These are phyloP conservation scores for Inga oerstediana DNA, from an alignment of 306 rosid genomes.

Conservation along the genomic window DNA sequence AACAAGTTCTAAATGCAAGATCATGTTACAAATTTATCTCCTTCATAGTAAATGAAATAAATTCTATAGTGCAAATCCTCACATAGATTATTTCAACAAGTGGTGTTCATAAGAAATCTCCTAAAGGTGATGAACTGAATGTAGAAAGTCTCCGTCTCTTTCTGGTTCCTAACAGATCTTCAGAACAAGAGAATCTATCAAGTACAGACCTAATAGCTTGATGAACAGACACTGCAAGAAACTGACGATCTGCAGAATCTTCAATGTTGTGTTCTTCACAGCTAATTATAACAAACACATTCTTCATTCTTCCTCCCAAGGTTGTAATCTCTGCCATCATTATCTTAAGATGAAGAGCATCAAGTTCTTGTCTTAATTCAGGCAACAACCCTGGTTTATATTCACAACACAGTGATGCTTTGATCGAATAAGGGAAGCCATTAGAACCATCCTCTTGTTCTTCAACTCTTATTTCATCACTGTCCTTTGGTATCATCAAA, in stretches of 20 bases:
- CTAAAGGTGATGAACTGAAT: conserved; percentile 51
- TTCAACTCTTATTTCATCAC: conserved; percentile 72
- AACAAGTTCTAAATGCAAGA: neutral
- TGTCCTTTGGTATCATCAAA: conserved; percentile 60
- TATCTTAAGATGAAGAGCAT: conserved; percentile 60
- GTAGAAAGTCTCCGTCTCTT: conserved; percentile 56
- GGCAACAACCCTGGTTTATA: conserved; percentile 67
- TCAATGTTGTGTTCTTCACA: conserved; percentile 44
- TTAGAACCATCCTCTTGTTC: conserved; percentile 51
- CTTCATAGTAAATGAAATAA: conserved; percentile 18
- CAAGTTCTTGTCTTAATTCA: conserved; percentile 61
- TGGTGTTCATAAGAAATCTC: conserved; percentile 44
- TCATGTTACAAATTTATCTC: neutral
- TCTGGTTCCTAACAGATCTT: conserved; percentile 49
- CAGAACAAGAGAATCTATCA: conserved; percentile 57
- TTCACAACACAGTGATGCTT: conserved; percentile 69
- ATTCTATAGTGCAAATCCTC: conserved; percentile 15
- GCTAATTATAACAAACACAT: conserved; percentile 60
- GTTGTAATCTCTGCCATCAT: conserved; percentile 63
- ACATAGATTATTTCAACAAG: neutral
- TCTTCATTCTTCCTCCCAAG: conserved; percentile 70
- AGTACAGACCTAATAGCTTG: conserved; percentile 65
- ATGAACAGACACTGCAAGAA: conserved; percentile 56
- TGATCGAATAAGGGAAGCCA: conserved; percentile 56
- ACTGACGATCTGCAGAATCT: conserved; percentile 46